Base-by-base conservation (phyloP, 129 eudicot species). In the Artemisia tridentata region DNA sequence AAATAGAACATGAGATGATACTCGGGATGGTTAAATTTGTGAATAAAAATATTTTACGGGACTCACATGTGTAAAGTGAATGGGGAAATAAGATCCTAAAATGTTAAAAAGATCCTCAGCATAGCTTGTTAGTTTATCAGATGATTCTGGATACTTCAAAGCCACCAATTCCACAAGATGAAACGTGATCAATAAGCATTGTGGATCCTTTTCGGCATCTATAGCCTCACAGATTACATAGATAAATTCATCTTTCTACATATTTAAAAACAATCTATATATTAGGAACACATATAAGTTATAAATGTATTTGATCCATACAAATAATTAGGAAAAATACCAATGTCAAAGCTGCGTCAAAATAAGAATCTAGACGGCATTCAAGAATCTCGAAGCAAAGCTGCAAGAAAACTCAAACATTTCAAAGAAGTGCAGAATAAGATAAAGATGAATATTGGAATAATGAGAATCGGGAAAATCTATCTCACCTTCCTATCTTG, bases 191-290 rank as follows among this genome's bases (percentile, higher is more conserved):
- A 87, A 65, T 75, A 93, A 81, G 79, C 99, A 93, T 43, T 84
- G 82, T 19, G 99, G 99, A 82, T 93, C 97, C 66, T 81, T 90
- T 78, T 93, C 99, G 63, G 87, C 99, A 47, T 93, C 99, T 77
- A 88, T 84, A 68, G 97, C 90, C 84, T 79, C 97, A 84, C 99
- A 89, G 18, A 88, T 72, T 65, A 81, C 88, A 75, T 81, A 82
- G 4, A 89, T 62, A 77, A 93, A 86, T 7, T 79, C 76, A 75
- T 93, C 97, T 50, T 84, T 97, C 99, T 93, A 70, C 66, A 73
- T 19, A 62, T 71, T 29, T 51, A 64, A 48, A 61, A 55, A 34
- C 25, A 69, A 55, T 63, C 53, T 14, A 41, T 50, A 73, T n/a
- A 47, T 29, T 31, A 9, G 4, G 52, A 67, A 38, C 56, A 53